A percentile compares a stretch with the other conserved stretches of the same genome.
Conservation (phyloP, 2,329 filamentous ascomycete genomes). For the Diaporthe amygdali region DNA sequence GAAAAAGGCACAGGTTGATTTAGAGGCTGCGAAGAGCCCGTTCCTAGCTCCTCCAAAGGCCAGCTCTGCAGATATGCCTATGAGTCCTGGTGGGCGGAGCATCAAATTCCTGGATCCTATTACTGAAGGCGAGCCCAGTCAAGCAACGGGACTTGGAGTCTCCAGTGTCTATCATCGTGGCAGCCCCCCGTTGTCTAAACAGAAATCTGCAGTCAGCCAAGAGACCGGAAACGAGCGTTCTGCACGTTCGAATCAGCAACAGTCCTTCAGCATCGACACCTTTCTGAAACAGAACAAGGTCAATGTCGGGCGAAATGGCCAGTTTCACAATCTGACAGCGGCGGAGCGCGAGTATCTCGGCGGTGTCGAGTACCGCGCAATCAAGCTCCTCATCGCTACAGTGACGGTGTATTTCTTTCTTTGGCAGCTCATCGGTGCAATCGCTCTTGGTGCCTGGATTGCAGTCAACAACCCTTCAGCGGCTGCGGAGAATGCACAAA, state of each 20-base stretch:
- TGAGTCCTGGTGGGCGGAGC: conserved; percentile 4
- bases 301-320: conserved; percentile 55
- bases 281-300: conserved; percentile 39
- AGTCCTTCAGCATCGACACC: conserved; percentile 31
- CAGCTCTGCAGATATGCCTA: neutral
- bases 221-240: neutral
- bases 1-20: neutral
- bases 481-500: conserved; percentile 35
- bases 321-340: conserved; percentile 57
- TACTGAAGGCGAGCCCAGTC: neutral
- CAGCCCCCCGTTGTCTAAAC: neutral
- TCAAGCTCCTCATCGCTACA: conserved; percentile 62
- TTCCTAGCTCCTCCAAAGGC: conserved; percentile 3
- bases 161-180: neutral
- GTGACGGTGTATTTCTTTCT: conserved; percentile 65
- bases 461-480: neutral
- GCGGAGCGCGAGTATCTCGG: conserved; percentile 63
- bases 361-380: conserved; percentile 68
- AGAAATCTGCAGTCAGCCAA: neutral
- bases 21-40: neutral
- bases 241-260: neutral
- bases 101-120: conserved; percentile 16
- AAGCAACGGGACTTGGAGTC: conserved; percentile 13
- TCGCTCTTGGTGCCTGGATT: conserved; percentile 58
- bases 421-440: conserved; percentile 63